Evolutionary conservation across 1,284 basidiomycete genomes (phyloP).

Genomic region (Anthracocystis walkeri): DNA sequence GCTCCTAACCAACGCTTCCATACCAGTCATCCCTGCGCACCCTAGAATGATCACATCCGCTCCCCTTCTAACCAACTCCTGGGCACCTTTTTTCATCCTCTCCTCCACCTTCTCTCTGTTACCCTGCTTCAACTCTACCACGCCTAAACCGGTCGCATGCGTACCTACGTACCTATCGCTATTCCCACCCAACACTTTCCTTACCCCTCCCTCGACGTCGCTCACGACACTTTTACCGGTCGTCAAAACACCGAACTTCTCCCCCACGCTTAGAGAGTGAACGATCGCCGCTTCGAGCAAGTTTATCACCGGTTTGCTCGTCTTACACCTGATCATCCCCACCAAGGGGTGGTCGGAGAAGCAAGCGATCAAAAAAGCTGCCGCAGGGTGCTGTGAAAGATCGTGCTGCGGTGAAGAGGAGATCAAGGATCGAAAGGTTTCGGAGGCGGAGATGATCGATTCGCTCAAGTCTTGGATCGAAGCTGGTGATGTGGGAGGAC

Average conservation of each 20-base stretch:
- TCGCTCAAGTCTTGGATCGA: slow-evolving; percentile 43
- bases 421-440: slow-evolving; percentile 25
- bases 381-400: slow-evolving; percentile 11
- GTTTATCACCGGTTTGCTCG: slow-evolving; percentile 39
- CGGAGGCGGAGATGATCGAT: slow-evolving; percentile 43
- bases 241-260: slow-evolving; percentile 54
- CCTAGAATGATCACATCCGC: slow-evolving; percentile 61
- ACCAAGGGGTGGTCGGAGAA: slow-evolving; percentile 59
- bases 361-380: slow-evolving; percentile 53
- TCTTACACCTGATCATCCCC: slow-evolving; percentile 29
- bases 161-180: slow-evolving; percentile 50
- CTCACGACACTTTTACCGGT: slow-evolving; percentile 46
- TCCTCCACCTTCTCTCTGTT: slow-evolving; percentile 33
- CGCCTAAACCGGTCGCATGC: slow-evolving; percentile 50
- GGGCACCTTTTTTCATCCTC: slow-evolving; percentile 24
- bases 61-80: slow-evolving; percentile 30
- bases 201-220: slow-evolving; percentile 53
- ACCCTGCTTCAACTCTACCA: slow-evolving; percentile 47
- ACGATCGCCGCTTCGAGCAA: slow-evolving; percentile 53
- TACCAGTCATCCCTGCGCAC: slow-evolving; percentile 61
- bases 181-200: slow-evolving; percentile 41
- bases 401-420: not conserved
- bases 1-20: slow-evolving; percentile 45
- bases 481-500: slow-evolving; percentile 35
- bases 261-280: slow-evolving; percentile 21